Evolutionary conservation across 1,284 basidiomycete genomes (phyloP), one percentile per base, ranked within the genome.

Genomic region (Leucoagaricus sp.): DNA sequence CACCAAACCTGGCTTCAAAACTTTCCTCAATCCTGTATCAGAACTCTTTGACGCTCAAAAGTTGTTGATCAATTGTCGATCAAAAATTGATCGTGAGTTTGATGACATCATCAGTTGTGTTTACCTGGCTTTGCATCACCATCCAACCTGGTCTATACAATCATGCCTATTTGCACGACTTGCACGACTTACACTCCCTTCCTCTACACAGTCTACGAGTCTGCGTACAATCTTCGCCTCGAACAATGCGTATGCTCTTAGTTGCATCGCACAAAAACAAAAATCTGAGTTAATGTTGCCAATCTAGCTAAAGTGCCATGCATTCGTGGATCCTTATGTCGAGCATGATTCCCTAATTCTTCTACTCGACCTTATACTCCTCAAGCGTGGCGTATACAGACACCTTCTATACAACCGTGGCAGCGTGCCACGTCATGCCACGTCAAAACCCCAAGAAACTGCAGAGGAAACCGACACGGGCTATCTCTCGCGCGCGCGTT

Each of bases 321-420:
- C 75, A 10, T 93, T 96, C 66, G 88, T 88, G 0, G 94, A 97
- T 70, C 92, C 91, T 57, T 93, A 96, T 62, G 91, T 96, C 59
- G 93, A 96, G 67, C 89, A 95, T 61, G 93, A 94, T 61, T 74
- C 80, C 0, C 75, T 95, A 50, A 86, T 87, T 0, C 75, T 96
- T 19, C 72, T 93, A 1, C 78, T 96, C 44, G 94, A 96, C 70
- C 77, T 96, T 8, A 90, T 96, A 53, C 79, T 96, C 25, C 81
- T 96, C 42, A 96, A 96, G 69, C 80, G 91, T 19, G 86, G 86
- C 21, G 94, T 96, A 1, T 96, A 91, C 68, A 79, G 92, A 12
- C 94, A 97, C 73, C 73, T 97, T 23, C 75, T 97, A n/a, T 96
- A 92, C 69, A 97, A 97, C 65, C 79, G 92, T 42, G 91, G 86